These are phyloP conservation scores for Apiospora saccharicola DNA, from an alignment of 2,329 filamentous ascomycete genomes.

Conservation along the genomic window DNA sequence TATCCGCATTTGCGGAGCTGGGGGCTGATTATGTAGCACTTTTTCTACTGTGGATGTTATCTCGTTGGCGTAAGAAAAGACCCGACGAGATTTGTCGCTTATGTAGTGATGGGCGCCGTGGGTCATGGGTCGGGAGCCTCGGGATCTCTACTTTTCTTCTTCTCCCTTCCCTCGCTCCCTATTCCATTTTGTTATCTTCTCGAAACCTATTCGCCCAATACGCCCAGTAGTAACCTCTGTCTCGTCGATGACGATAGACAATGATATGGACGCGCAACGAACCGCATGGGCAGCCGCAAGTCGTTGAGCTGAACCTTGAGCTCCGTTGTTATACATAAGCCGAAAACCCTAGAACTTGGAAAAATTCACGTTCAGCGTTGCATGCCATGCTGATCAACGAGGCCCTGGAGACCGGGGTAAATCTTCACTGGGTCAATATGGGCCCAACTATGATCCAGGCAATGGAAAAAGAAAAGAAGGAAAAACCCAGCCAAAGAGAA, in stretches of 20 bases:
- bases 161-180: not conserved
- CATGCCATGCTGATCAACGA: not conserved
- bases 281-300: not conserved
- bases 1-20: conserved; percentile 8
- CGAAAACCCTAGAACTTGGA: not conserved
- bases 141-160: not conserved
- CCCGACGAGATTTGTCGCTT: not conserved
- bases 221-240: not conserved
- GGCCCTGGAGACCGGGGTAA: not conserved
- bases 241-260: conserved; percentile 9
- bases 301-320: not conserved
- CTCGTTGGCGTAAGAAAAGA: not conserved
- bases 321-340: not conserved
- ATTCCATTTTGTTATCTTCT: not conserved
- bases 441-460: not conserved
- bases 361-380: not conserved
- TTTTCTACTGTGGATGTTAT: not conserved
- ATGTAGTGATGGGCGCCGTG: not conserved
- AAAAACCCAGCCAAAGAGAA: not conserved
- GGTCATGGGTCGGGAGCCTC: not conserved
- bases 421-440: not conserved
- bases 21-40: not conserved
- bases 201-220: not conserved
- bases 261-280: not conserved
- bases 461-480: not conserved